These are phyloP conservation scores for Naematelia encephala DNA, from an alignment of 768 basidiomycete genomes.

Conservation along the genomic window DNA sequence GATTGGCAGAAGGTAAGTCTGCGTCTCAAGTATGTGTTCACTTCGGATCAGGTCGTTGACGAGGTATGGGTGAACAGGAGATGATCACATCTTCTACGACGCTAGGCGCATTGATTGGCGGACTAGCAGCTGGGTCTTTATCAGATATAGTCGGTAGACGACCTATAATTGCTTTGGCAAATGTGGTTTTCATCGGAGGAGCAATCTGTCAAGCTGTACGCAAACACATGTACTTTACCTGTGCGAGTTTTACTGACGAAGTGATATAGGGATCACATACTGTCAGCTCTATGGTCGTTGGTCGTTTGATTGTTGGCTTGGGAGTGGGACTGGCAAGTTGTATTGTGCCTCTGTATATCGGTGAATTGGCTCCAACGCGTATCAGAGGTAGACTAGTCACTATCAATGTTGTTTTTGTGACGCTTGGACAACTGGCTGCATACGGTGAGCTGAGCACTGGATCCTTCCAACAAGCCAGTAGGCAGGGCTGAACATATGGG, in stretches of 20 bases:
- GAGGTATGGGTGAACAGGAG: slow-evolving; percentile 56
- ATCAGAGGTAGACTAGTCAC: slow-evolving; percentile 74
- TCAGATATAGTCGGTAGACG: slow-evolving; percentile 70
- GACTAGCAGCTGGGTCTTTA: slow-evolving; percentile 64
- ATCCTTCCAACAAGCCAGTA: not conserved
- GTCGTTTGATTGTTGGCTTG: slow-evolving; percentile 68
- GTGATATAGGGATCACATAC: slow-evolving; percentile 53
- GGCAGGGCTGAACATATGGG: not conserved
- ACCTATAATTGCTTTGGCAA: slow-evolving; percentile 64
- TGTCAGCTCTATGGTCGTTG: slow-evolving; percentile 70
- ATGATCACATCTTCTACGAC: slow-evolving; percentile 77
- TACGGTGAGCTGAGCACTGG: no score
- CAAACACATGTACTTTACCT: no score
- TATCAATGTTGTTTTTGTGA: slow-evolving; percentile 77
- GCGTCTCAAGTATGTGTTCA: not conserved
- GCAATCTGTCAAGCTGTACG: slow-evolving; percentile 66
- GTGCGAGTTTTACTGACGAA: not conserved
- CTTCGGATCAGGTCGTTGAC: not conserved
- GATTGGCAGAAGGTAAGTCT: slow-evolving; percentile 62
- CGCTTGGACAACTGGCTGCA: slow-evolving; percentile 67
- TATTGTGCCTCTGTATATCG: slow-evolving; percentile 76
- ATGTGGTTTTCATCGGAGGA: slow-evolving; percentile 70
- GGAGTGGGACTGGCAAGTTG: slow-evolving; percentile 74
- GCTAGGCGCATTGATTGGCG: slow-evolving; percentile 71
- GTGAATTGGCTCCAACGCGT: slow-evolving; percentile 61